Conservation (phyloP, 257 asterid species). For the Rauvolfia tetraphylla region DNA sequence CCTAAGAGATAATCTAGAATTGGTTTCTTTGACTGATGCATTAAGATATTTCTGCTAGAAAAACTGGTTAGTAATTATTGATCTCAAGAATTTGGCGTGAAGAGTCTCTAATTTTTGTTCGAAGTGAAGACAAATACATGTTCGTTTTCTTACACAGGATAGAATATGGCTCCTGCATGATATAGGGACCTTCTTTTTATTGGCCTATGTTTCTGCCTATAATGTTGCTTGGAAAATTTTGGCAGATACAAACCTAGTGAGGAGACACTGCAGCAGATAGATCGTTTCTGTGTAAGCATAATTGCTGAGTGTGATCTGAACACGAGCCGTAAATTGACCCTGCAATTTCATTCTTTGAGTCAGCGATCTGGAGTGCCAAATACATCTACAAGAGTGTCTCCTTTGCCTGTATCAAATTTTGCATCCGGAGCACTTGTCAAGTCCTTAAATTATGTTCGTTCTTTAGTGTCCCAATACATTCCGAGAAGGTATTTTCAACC, state of each 20-base stretch:
- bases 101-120: neutral
- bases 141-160: neutral
- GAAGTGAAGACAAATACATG: neutral
- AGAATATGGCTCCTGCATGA: neutral
- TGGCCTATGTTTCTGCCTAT: neutral
- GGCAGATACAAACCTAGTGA: constrained; percentile 98
- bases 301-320: constrained; percentile 80
- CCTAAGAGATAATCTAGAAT: neutral
- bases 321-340: constrained; percentile 65
- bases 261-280: constrained; percentile 89
- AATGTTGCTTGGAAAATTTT: neutral
- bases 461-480: constrained; percentile 83
- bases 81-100: neutral
- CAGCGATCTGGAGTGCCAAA: constrained; percentile 50
- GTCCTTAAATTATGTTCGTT: constrained; percentile 88
- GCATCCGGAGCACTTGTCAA: constrained; percentile 90
- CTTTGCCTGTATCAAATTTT: constrained; percentile 84
- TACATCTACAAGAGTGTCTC: constrained; percentile 55
- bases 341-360: constrained; percentile 66
- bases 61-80: constrained; percentile 1
- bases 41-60: neutral
- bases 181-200: neutral
- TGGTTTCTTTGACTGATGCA: neutral
- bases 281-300: constrained; percentile 84
- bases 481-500: constrained; percentile 95